phyloP scores from a whole-genome alignment of 257 asterid species.

The Haberlea rhodopensis region DNA sequence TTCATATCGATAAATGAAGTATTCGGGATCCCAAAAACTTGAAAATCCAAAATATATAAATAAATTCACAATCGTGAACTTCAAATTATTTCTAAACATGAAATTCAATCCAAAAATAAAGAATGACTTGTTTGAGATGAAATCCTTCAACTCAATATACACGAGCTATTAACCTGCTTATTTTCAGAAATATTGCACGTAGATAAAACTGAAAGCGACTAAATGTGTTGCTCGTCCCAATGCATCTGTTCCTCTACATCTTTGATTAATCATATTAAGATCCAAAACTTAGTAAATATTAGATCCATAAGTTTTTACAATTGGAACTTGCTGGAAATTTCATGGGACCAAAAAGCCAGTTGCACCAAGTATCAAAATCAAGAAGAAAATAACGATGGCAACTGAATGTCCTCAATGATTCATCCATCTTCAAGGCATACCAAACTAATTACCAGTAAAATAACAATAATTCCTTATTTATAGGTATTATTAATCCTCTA shows the following conservation, averaged over 20 bases:
- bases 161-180: too few species aligned
- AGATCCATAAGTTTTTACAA: too few species aligned
- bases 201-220: neutral
- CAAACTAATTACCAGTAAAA: too few species aligned
- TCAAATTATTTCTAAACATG: neutral
- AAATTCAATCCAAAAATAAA: too few species aligned
- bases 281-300: too few species aligned
- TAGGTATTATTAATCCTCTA: neutral
- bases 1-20: too few species aligned
- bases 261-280: neutral
- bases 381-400: neutral
- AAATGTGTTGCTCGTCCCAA: neutral
- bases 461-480: neutral
- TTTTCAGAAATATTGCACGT: too few species aligned
- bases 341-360: neutral
- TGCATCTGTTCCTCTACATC: neutral
- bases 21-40: neutral
- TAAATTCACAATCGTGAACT: too few species aligned
- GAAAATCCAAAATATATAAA: neutral
- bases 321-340: too few species aligned
- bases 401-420: neutral
- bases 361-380: neutral
- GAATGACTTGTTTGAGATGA: neutral
- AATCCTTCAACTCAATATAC: too few species aligned
- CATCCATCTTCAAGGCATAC: neutral